Conservation (phyloP, 768 basidiomycete species). For the Calocybe cyanea region DNA sequence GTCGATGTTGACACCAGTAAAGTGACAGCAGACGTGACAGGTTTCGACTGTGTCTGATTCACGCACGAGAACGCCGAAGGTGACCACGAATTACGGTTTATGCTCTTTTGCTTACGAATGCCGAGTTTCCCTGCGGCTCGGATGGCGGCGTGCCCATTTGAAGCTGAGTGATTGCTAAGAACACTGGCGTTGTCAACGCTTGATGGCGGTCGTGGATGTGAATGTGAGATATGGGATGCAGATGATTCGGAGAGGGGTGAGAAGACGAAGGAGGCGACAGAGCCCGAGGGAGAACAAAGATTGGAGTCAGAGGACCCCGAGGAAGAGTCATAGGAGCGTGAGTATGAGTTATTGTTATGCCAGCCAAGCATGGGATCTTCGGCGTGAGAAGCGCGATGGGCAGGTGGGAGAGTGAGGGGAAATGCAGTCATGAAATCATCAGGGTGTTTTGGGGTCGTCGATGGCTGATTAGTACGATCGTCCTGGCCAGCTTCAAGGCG, state of each 20-base stretch:
- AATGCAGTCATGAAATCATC: constrained; percentile 35
- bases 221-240: constrained; percentile 7
- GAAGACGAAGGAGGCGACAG: constrained; percentile 24
- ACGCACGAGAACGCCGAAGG: constrained; percentile 17
- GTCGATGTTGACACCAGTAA: constrained; percentile 8
- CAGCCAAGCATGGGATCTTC: constrained; percentile 18
- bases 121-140: constrained; percentile 51
- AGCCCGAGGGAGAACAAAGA: constrained; percentile 23
- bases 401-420: constrained; percentile 29
- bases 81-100: constrained; percentile 51
- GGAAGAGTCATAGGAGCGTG: constrained; percentile 23
- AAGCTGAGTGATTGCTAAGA: constrained; percentile 13
- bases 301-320: constrained; percentile 22
- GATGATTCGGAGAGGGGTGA: constrained; percentile 26
- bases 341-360: constrained; percentile 16
- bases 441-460: constrained; percentile 58
- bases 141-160: constrained; percentile 37
- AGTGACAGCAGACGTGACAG: constrained; percentile 4
- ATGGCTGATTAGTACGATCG: constrained; percentile 41
- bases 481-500: constrained; percentile 29
- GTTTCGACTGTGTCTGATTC: constrained; percentile 2
- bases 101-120: constrained; percentile 40
- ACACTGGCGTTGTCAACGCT: constrained; percentile 20
- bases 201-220: constrained; percentile 11
- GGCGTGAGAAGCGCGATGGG: constrained; percentile 13